Percentiles rank a stretch among this genome's conserved stretches.
These are phyloP conservation scores for Chytridiales sp. DNA, from an alignment of 371 early-diverging fungal genomes.

Conservation along the genomic window DNA sequence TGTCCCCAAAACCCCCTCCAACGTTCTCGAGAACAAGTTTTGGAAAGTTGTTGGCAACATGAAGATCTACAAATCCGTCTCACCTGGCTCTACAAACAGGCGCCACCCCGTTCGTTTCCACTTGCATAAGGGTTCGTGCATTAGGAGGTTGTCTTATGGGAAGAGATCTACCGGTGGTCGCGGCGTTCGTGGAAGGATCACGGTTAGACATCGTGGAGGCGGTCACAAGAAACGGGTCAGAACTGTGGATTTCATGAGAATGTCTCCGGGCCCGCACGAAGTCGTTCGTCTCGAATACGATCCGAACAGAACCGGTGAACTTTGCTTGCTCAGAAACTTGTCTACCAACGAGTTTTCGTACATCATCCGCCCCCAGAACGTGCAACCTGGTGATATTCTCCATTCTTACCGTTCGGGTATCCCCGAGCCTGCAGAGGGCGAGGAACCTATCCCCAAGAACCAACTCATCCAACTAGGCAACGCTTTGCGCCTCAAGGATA, in stretches of 20 bases:
- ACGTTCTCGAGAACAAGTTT: conserved; percentile 48
- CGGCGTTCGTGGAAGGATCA: conserved; percentile 87
- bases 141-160: conserved; percentile 76
- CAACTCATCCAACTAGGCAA: conserved; percentile 82
- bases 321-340: conserved; percentile 81
- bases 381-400: conserved; percentile 71
- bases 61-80: conserved; percentile 88
- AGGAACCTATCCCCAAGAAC: conserved; percentile 59
- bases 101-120: conserved; percentile 85
- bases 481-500: conserved; percentile 84
- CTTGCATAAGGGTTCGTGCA: conserved; percentile 87
- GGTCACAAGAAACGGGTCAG: conserved; percentile 90
- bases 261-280: conserved; percentile 69
- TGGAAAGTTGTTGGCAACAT: conserved; percentile 49
- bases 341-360: conserved; percentile 76
- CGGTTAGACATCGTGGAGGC: conserved; percentile 92
- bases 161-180: conserved; percentile 79
- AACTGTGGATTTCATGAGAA: conserved; percentile 83
- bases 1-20: conserved; percentile 8
- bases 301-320: conserved; percentile 91
- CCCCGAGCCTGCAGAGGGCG: conserved; percentile 22
- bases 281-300: conserved; percentile 93
- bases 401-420: conserved; percentile 60
- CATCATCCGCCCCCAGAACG: conserved; percentile 77
- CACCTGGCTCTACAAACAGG: conserved; percentile 86